Conservation (phyloP, 2,329 filamentous ascomycete genomes). For the Rhynchosporium graminicola region DNA sequence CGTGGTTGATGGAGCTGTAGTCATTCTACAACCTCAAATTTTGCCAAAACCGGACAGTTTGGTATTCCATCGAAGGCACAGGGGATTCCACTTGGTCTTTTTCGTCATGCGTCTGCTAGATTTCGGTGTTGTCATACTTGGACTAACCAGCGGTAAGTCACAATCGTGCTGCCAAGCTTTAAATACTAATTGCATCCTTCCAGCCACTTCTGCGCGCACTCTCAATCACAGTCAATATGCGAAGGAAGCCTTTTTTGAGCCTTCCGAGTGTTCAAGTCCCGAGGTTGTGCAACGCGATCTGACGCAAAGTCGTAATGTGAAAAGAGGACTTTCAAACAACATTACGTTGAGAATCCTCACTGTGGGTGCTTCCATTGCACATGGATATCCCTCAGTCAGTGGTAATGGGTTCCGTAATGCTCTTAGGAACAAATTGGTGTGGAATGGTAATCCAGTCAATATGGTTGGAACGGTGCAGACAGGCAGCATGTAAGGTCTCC, state of each 20-base stretch:
- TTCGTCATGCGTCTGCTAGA: neutral
- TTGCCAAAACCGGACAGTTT: too few species aligned
- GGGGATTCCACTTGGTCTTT: neutral
- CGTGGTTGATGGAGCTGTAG: neutral
- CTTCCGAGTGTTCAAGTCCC: neutral
- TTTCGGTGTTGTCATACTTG: neutral
- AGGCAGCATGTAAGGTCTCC: conserved; percentile 12
- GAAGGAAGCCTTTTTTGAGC: neutral
- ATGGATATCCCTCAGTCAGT: conserved; percentile 4
- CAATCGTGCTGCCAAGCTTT: neutral
- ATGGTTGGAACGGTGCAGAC: conserved; percentile 10
- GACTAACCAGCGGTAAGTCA: neutral
- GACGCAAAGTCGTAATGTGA: neutral
- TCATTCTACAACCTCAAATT: neutral
- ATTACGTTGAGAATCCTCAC: conserved; percentile 13
- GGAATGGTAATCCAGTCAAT: conserved; percentile 11
- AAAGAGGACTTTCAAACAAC: conserved; percentile 8
- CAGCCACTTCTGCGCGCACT: neutral
- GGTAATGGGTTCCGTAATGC: conserved; percentile 16
- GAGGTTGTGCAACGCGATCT: neutral
- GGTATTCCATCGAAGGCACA: neutral
- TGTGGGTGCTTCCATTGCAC: conserved; percentile 16
- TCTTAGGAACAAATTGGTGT: conserved; percentile 11
- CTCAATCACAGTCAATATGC: neutral
- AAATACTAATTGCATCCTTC: neutral